A percentile compares a stretch with the other conserved stretches of the same genome.
These are phyloP conservation scores for Isoetes engelmannii DNA, from an alignment of 83 land plant species.

Conservation along the genomic window DNA sequence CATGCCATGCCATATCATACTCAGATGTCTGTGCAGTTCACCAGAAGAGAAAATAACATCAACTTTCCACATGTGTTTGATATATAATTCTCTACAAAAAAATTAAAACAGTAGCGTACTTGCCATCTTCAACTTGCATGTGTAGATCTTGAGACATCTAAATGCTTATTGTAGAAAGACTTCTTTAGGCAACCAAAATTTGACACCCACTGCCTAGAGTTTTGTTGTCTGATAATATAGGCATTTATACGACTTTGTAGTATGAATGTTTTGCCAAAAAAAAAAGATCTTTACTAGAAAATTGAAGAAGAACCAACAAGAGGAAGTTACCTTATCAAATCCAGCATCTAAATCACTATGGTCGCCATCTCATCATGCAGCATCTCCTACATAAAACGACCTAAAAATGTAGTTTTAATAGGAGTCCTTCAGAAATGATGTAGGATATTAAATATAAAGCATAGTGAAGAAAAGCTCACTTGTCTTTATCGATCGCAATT, in stretches of 20 bases:
- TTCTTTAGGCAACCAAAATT: slow-evolving; percentile 30
- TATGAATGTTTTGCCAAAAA: background rate
- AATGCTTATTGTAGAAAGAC: slow-evolving; percentile 21
- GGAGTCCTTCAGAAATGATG: too few species aligned
- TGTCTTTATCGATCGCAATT: slow-evolving; percentile 59
- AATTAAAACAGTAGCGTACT: too few species aligned
- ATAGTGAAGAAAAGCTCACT: slow-evolving; percentile 8
- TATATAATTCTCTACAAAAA: too few species aligned
- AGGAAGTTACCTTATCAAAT: slow-evolving; percentile 63
- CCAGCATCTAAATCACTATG: slow-evolving; percentile 90
- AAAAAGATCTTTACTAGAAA: background rate
- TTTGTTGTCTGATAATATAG: background rate
- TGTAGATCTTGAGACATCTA: too few species aligned
- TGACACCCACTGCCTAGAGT: slow-evolving; percentile 23
- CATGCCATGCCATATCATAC: too few species aligned
- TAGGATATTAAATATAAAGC: too few species aligned
- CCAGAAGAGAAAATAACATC: too few species aligned
- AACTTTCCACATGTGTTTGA: too few species aligned
- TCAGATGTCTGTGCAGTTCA: too few species aligned
- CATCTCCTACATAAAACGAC: slow-evolving; percentile 98
- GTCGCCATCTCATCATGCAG: slow-evolving; percentile 78
- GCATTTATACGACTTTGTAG: background rate
- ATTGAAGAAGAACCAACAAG: background rate
- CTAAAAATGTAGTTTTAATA: slow-evolving; percentile 31
- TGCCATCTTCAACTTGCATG: too few species aligned